Percentiles rank a stretch among this genome's conserved stretches.
Evolutionary conservation across 148 eudicot species (phyloP).

Genomic region (Heliamphora exappendiculata): DNA sequence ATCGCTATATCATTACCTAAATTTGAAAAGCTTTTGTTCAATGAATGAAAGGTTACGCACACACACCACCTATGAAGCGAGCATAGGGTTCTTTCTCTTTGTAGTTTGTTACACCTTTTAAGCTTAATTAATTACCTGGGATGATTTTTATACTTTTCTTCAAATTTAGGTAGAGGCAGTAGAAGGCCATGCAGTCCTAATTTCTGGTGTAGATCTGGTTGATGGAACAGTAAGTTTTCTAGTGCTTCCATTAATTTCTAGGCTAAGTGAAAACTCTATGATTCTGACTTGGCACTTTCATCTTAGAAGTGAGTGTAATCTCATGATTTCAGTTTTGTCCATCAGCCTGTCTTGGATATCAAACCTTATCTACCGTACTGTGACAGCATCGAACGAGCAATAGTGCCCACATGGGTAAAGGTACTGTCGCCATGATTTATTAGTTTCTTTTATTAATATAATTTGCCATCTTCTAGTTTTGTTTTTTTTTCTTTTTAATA

Average conservation of each 20-base stretch:
- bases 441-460: not conserved
- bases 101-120: not conserved
- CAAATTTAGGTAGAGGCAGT: constrained; percentile 70
- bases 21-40: not conserved
- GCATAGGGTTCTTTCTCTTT: not conserved
- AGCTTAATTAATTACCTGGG: not conserved
- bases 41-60: not conserved
- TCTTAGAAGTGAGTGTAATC: not conserved
- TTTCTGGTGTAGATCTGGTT: constrained; percentile 94
- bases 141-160: constrained; percentile 6
- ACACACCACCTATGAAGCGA: not conserved
- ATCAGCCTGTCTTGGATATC: constrained; percentile 89
- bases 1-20: not conserved
- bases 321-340: constrained; percentile 5
- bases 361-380: constrained; percentile 93
- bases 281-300: not conserved
- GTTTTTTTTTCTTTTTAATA: too few species aligned
- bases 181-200: constrained; percentile 50
- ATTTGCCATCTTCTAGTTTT: not conserved
- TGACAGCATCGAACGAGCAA: constrained; percentile 68
- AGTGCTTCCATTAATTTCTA: not conserved
- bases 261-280: not conserved
- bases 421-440: constrained; percentile 20
- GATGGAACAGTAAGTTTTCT: constrained; percentile 83
- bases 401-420: constrained; percentile 88